Conservation (phyloP, 495 filamentous ascomycete species). For the Glonium stellatum region DNA sequence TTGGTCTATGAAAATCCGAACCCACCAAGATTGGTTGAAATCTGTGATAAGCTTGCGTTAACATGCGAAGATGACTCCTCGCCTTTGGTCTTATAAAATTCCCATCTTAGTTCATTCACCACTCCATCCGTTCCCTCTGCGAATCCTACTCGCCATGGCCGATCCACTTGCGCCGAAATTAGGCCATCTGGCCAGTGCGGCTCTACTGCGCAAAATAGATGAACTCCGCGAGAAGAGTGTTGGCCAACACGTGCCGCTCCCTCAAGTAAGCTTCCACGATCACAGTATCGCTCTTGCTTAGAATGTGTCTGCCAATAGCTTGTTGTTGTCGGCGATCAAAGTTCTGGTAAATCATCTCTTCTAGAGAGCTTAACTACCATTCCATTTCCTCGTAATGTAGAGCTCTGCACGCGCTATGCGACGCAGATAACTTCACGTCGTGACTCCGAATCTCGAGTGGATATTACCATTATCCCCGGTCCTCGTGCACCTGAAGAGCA, state of each 20-base stretch:
- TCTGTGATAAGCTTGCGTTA: too few species aligned
- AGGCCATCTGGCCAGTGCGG: neutral
- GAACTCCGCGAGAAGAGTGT: conserved; percentile 28
- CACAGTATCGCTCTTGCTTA: too few species aligned
- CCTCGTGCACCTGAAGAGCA: conserved; percentile 27
- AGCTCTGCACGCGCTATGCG: conserved; percentile 48
- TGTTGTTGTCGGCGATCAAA: conserved; percentile 34
- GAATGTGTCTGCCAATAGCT: neutral
- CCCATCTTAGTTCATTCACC: too few species aligned
- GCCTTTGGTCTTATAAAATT: too few species aligned
- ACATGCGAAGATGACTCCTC: too few species aligned
- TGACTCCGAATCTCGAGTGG: conserved; percentile 28
- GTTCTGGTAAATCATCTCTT: conserved; percentile 44
- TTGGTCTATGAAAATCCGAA: too few species aligned
- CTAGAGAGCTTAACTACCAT: conserved; percentile 41
- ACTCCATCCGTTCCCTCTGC: too few species aligned
- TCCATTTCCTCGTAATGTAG: conserved; percentile 38
- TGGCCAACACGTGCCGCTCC: conserved; percentile 19
- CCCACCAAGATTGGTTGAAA: too few species aligned
- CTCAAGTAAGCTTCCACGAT: conserved; percentile 7
- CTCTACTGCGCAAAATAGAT: conserved; percentile 41
- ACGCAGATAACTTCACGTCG: conserved; percentile 54
- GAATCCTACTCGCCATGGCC: too few species aligned
- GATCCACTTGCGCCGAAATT: too few species aligned
- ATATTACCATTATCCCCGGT: conserved; percentile 44